These are phyloP conservation scores for Mucor circinelloides DNA, from an alignment of 371 early-diverging fungal species.

Conservation along the genomic window DNA sequence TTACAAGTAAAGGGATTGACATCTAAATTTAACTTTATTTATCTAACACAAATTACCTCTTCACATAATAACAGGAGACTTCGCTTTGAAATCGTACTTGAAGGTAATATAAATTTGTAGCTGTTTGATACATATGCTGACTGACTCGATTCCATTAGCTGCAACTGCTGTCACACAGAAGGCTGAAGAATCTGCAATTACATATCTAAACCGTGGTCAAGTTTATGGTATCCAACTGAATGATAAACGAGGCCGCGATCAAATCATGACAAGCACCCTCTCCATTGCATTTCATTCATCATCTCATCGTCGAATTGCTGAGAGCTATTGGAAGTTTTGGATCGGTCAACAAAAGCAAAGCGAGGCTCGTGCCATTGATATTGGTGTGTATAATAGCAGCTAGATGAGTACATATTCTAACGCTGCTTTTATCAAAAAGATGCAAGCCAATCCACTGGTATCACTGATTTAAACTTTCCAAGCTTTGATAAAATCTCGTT, in stretches of 20 bases:
- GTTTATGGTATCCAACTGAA: slow-evolving; percentile 53
- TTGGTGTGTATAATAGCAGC: slow-evolving; percentile 39
- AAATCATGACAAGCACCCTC: slow-evolving; percentile 59
- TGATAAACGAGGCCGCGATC: slow-evolving; percentile 50
- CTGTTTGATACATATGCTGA: background rate
- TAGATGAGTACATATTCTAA: background rate
- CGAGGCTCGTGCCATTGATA: slow-evolving; percentile 65
- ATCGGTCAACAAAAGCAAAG: slow-evolving; percentile 67
- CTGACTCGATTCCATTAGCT: slow-evolving; percentile 14
- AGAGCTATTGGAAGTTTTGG: slow-evolving; percentile 81
- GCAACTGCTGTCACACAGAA: slow-evolving; percentile 32
- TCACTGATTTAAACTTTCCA: slow-evolving; percentile 49
- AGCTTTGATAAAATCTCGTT: slow-evolving; percentile 68
- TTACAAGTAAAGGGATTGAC: slow-evolving; percentile 5
- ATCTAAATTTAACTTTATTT: background rate
- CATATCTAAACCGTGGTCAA: slow-evolving; percentile 52
- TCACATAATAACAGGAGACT: slow-evolving; percentile 10
- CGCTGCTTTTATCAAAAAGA: slow-evolving; percentile 9
- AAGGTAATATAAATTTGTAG: slow-evolving; percentile 21
- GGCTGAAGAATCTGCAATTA: slow-evolving; percentile 29
- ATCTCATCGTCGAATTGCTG: slow-evolving; percentile 69
- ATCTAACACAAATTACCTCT: background rate
- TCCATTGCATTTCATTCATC: slow-evolving; percentile 77
- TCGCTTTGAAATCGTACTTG: slow-evolving; percentile 30
- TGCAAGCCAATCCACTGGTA: slow-evolving; percentile 49